Evolutionary conservation across 768 basidiomycete species (phyloP).

Genomic region (Agaricus subrufescens): DNA sequence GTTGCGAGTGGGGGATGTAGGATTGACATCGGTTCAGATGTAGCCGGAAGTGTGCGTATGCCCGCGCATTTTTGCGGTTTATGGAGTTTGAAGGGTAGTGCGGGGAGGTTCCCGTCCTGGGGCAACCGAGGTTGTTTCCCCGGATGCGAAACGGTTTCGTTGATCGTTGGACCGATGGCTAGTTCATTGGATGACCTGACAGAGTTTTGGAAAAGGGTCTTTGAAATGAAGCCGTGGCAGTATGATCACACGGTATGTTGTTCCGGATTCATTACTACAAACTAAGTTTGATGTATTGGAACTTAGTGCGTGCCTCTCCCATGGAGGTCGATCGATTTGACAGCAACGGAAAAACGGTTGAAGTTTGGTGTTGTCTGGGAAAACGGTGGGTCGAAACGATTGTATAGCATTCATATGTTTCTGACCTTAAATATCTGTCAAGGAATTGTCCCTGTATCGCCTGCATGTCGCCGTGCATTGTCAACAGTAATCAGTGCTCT

Average conservation of each 20-base stretch:
- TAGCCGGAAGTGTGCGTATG: constrained; percentile 68
- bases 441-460: constrained; percentile 61
- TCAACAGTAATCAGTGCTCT: constrained; percentile 47
- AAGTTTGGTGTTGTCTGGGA: constrained; percentile 63
- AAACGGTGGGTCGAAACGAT: constrained; percentile 38
- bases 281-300: too few species aligned
- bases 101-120: constrained; percentile 50
- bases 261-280: not conserved
- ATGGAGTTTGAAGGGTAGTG: constrained; percentile 59
- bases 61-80: constrained; percentile 74
- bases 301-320: constrained; percentile 44
- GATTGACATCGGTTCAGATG: constrained; percentile 68
- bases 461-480: constrained; percentile 58
- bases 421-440: not conserved
- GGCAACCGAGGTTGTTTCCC: constrained; percentile 41
- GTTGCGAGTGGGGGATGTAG: constrained; percentile 60
- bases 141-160: constrained; percentile 54
- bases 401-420: not conserved
- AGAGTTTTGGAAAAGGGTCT: constrained; percentile 61
- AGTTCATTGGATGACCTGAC: constrained; percentile 56
- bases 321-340: constrained; percentile 43
- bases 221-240: constrained; percentile 58
- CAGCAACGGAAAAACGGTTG: constrained; percentile 42
- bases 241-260: constrained; percentile 54
- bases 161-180: constrained; percentile 58